Evolutionary conservation across 495 filamentous ascomycete species (phyloP), one percentile per base, ranked within the genome.

Genomic region (Halenospora varia): DNA sequence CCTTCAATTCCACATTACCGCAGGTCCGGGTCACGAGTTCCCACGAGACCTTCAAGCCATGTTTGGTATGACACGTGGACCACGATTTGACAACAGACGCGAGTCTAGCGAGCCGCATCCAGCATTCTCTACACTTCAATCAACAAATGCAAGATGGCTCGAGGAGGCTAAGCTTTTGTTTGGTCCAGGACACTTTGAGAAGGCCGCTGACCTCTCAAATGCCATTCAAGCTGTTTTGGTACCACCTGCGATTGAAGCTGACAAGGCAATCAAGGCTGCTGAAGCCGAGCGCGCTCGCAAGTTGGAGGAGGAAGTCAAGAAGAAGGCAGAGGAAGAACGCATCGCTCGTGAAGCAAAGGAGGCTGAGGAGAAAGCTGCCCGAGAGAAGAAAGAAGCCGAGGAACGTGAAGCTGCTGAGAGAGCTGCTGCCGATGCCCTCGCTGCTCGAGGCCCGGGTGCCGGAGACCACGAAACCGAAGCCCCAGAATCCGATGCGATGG

Each of bases 151-250:
- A 41, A 84, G 94, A 45, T 99, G 95, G 92, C 84, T 88, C 62
- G 89, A 96, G 63, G 94, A 97, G 71, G 88, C 92, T 11, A 86
- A 86, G 57, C 82, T 97, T 69, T 75, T 97, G 1, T 97, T 91
- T 70, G 88, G 87, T 48, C 70, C 69, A 41, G 77, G 73, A 19
- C 80, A 87, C 51, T 65, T 80, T 8, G 91, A 95, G 25, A 91
- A 88, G 64, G 82, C 86, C n/a, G 72, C 77, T 55, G 85, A 83
- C 57, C 71, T 88, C 56, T 64, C 61, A 9, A 83, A 83, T 63
- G 80, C 84, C n/a, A 78, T 99, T 10, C 70, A 96, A 15, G 81
- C 80, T 25, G 69, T 84, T 40, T 77, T 97, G 60, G 84, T 92
- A 1, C 95, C 95, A 26, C 86, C 90, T 23, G 92, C 95, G 2